Evolutionary conservation across 129 eudicot genomes (phyloP).

Genomic region (Scalesia atractyloides): DNA sequence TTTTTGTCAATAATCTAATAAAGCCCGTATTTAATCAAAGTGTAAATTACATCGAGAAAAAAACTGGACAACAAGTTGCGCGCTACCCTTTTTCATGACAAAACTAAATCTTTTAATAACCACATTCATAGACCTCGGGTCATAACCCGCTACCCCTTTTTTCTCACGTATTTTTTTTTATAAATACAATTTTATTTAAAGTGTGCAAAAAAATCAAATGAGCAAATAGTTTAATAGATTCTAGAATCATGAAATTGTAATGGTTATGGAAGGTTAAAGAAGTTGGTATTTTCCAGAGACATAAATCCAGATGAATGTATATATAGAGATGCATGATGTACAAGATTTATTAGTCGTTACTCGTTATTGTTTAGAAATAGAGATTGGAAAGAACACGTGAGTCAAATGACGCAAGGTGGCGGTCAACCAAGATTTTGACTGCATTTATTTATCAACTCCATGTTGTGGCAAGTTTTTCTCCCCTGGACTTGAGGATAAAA

Average conservation of each 20-base stretch:
- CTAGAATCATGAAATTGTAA: slow-evolving; percentile 25
- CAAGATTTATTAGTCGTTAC: not conserved
- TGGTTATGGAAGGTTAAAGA: not conserved
- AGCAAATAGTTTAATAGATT: too few species aligned
- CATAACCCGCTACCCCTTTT: too few species aligned
- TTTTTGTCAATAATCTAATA: too few species aligned
- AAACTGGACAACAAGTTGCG: too few species aligned
- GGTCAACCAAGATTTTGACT: slow-evolving; percentile 35
- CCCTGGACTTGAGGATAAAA: slow-evolving; percentile 12
- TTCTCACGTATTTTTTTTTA: too few species aligned
- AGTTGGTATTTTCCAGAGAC: slow-evolving; percentile 8
- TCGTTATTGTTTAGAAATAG: not conserved
- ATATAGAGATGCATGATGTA: not conserved
- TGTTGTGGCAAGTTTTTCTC: slow-evolving; percentile 29
- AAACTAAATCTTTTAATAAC: too few species aligned
- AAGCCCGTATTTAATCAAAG: too few species aligned
- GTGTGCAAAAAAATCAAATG: too few species aligned
- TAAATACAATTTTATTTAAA: too few species aligned
- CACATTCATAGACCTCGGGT: too few species aligned
- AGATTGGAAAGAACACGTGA: slow-evolving; percentile 42
- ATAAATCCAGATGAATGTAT: not conserved
- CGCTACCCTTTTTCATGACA: too few species aligned
- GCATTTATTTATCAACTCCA: slow-evolving; percentile 35
- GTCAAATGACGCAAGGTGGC: slow-evolving; percentile 65
- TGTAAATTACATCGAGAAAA: too few species aligned